These are phyloP conservation scores for Clonostachys rosea DNA, from an alignment of 2,329 filamentous ascomycete genomes.

Conservation along the genomic window DNA sequence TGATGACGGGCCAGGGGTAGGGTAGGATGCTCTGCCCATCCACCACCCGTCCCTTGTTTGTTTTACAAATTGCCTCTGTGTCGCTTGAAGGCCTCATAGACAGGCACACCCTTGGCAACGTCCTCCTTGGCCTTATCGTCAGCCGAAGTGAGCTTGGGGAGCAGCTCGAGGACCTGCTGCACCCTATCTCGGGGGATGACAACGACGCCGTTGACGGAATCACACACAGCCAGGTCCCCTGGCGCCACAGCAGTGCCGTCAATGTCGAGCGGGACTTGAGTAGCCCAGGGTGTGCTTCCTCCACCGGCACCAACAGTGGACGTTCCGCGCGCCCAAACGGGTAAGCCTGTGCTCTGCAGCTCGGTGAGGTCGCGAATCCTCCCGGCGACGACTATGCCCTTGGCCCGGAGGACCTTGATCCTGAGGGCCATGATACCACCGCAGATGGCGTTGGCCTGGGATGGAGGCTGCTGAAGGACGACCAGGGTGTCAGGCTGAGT, in stretches of 20 bases:
- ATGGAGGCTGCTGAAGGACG: constrained; percentile 60
- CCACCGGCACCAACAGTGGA: constrained; percentile 55
- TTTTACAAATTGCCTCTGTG: constrained; percentile 35
- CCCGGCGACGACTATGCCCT: constrained; percentile 63
- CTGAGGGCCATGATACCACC: constrained; percentile 74
- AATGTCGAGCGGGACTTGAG: constrained; percentile 37
- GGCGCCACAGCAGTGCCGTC: constrained; percentile 34
- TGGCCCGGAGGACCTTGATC: constrained; percentile 57
- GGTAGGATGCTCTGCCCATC: too few relatives aligned
- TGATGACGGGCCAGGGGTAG: too few relatives aligned
- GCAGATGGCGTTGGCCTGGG: constrained; percentile 65
- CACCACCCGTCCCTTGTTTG: neutral
- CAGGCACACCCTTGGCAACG: constrained; percentile 55
- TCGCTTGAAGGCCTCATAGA: constrained; percentile 62
- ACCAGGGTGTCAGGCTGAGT: constrained; percentile 56
- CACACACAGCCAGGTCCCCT: constrained; percentile 67
- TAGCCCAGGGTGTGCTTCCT: constrained; percentile 50
- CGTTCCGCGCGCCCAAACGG: constrained; percentile 53
- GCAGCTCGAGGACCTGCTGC: constrained; percentile 53
- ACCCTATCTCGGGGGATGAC: constrained; percentile 60
- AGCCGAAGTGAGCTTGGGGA: constrained; percentile 43
- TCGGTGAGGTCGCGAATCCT: constrained; percentile 63
- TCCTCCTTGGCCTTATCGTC: constrained; percentile 61
- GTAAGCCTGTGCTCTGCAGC: constrained; percentile 47
- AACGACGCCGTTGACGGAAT: constrained; percentile 65